Evolutionary conservation across 306 rosid genomes (phyloP), one percentile per base, ranked within the genome.

Genomic region (Ormosia semicastrata): DNA sequence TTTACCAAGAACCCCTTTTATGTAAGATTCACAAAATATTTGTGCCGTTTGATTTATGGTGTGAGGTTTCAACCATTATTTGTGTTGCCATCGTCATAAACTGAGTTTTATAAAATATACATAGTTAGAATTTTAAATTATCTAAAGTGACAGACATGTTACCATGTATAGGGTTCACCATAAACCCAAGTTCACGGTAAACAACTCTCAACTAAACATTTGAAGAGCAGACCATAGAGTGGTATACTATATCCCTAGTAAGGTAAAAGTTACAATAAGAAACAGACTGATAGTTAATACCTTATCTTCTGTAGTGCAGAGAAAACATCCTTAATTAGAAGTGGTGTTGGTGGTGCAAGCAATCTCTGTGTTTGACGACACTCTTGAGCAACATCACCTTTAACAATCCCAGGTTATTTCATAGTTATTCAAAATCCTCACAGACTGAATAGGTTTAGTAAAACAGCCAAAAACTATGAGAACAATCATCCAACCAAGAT

Each of bases 361-460:
- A 92, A 89, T 80, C 90, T 92, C 85, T 92, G 98, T 78, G 97
- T 89, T 84, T 91, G 97, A 33, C 97, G 94, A 87, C 90, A 92
- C 79, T 91, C 97, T 84, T 92, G 97, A 81, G 98, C 98, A 85
- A 94, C 98, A 88, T 92, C 98, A 89, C 98, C 98, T 94, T 89
- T 62, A 83, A 85, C 18, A 79, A 86, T 30, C 76, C 73, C 36
- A 86, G 66, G 81, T 37, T 44, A 82, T 68, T 76, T 71, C 75
- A 85, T 57, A 34, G 46, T 73, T 73, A 83, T 80, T 62, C 73
- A 81, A 82, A 18, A 73, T 60, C 69, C 49, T 76, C 75, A 65
- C 15, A 63, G 8, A 76, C 75, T 40, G 80, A 81, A 74, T 71
- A 62, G 37, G 13, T 52, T 50, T 52, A 53, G 78, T 76, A 84